These are phyloP conservation scores for Dactylorhiza incarnata DNA, from an alignment of 106 monocot species.

Conservation along the genomic window DNA sequence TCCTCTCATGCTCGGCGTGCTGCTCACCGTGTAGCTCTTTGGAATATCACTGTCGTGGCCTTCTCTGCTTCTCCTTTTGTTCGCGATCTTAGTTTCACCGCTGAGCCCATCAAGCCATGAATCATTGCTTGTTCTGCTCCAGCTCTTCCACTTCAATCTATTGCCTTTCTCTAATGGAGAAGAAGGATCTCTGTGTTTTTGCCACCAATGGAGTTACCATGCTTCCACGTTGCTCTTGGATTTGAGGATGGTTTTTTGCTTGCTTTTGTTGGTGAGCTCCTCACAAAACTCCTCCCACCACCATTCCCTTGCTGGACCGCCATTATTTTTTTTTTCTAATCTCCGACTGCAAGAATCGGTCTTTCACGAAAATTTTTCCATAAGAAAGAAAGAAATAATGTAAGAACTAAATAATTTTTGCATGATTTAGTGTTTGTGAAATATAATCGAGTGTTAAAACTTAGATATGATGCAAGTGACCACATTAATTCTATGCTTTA, in stretches of 20 bases:
- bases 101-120: slow-evolving; percentile 38
- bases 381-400: too few species aligned
- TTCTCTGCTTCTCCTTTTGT: slow-evolving; percentile 45
- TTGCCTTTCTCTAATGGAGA: slow-evolving; percentile 15
- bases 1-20: slow-evolving; percentile 96
- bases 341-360: background rate
- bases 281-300: slow-evolving; percentile 91
- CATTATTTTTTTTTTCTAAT: background rate
- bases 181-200: slow-evolving; percentile 32
- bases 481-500: too few species aligned
- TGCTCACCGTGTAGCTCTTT: slow-evolving; percentile 64
- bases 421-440: too few species aligned
- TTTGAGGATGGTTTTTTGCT: slow-evolving; percentile 18
- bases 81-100: slow-evolving; percentile 8
- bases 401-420: too few species aligned
- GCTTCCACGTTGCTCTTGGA: slow-evolving; percentile 16
- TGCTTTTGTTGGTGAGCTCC: slow-evolving; percentile 71
- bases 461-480: too few species aligned
- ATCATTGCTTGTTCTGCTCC: slow-evolving; percentile 29
- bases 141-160: slow-evolving; percentile 39
- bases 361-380: background rate
- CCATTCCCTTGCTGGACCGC: slow-evolving; percentile 54
- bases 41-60: slow-evolving; percentile 58
- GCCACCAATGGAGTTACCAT: slow-evolving; percentile 51
- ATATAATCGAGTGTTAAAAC: too few species aligned